phyloP scores from a whole-genome alignment of 306 rosid species.

The Aeschynomene evenia region DNA sequence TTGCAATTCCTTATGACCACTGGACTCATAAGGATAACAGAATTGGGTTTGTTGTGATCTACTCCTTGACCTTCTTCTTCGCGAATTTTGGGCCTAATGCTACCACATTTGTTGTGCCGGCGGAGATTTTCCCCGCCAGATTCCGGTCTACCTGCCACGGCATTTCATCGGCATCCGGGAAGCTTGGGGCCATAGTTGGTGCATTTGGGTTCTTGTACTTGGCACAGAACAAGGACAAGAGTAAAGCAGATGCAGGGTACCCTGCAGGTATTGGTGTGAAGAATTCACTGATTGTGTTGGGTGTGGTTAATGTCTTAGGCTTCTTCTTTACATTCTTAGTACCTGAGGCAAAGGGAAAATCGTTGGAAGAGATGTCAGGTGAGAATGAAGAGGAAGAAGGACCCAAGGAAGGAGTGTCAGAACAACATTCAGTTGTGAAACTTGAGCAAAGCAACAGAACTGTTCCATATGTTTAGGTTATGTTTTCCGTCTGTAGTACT shows the following conservation, averaged over 20 bases:
- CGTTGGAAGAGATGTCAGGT: constrained; percentile 85
- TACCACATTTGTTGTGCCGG: constrained; percentile 80
- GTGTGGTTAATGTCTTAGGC: constrained; percentile 56
- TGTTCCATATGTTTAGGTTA: constrained; percentile 45
- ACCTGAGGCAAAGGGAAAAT: constrained; percentile 78
- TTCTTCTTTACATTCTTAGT: constrained; percentile 63
- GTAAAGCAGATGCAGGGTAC: constrained; percentile 75
- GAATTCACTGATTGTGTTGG: constrained; percentile 56
- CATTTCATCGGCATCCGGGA: constrained; percentile 69
- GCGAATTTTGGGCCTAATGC: constrained; percentile 85
- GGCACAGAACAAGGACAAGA: constrained; percentile 69
- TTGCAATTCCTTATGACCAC: constrained; percentile 80
- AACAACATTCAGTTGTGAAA: constrained; percentile 25
- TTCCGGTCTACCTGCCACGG: constrained; percentile 77
- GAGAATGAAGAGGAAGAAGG: constrained; percentile 67
- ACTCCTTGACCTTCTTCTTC: constrained; percentile 74
- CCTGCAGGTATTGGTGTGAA: constrained; percentile 76
- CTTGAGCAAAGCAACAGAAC: constrained; percentile 37
- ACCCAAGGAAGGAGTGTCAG: constrained; percentile 26
- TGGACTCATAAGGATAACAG: constrained; percentile 70
- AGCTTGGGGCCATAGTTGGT: constrained; percentile 79
- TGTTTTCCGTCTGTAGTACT: background rate
- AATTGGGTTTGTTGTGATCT: constrained; percentile 63
- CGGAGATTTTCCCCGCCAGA: constrained; percentile 76
- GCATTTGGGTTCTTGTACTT: constrained; percentile 82